Evolutionary conservation across 2,329 filamentous ascomycete genomes (phyloP), one percentile per base, ranked within the genome.

Genomic region (Aspergillus neotritici): DNA sequence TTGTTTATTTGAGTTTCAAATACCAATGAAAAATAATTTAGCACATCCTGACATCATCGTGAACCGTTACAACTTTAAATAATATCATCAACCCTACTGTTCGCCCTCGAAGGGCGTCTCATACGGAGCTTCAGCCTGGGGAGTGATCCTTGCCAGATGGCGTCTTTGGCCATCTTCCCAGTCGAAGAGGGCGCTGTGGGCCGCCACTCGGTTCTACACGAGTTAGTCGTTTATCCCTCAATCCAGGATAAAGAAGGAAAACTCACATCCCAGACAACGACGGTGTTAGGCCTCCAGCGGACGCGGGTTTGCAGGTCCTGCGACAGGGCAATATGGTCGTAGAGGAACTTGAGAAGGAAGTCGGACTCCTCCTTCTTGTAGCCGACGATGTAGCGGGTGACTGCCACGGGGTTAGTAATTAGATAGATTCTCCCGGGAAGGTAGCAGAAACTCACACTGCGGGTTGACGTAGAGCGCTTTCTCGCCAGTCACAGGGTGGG

Each of bases 351-450:
- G 46, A 90, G 73, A 8, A 90, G 70, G 37, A 76, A 75, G 51
- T 94, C 88, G 2, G 83, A 87, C 61, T 94, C 89, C 60, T 94
- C 88, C 61, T 88, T 87, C 69, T 94, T 94, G 58, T 84, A 79
- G 10, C 87, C 87, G 1, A 91, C 78, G 41, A 94, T 91, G 25
- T 82, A 75, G 39, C 87, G 82, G 4, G 86, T 91, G 69, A 93
- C 83, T 86, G 30, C 29, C 13, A 8, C 1, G 8, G 36, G 17
- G 25, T 53, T 37, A 47, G 38, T n/a, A 25, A 31, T 15, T 33
- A 13, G 13, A 14, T 13, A 10, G 12, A 14, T 36, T 3, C 7
- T 21, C 5, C 12, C 4, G 25, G 3, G 13, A 2, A 38, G 10
- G 17, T 14, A 14, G n/a, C 4, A 12, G 4, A 9, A 6, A 35